Evolutionary conservation across 2,329 filamentous ascomycete species (phyloP).

Genomic region (Aspergillus candidus): DNA sequence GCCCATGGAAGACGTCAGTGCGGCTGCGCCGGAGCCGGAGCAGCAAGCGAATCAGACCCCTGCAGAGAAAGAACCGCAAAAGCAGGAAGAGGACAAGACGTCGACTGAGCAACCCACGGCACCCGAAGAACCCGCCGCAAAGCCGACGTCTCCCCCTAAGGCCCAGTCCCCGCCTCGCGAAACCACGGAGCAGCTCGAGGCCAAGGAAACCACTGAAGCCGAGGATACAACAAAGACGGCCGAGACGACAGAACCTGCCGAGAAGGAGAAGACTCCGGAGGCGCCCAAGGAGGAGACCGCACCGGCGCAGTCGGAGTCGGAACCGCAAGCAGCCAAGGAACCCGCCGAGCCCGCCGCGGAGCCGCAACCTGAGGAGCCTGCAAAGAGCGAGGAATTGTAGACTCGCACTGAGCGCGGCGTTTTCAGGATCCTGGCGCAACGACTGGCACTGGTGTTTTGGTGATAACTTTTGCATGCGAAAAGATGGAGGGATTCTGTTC

Average conservation of each 20-base stretch:
- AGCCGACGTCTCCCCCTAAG: conserved; percentile 14
- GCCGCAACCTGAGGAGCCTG: conserved; percentile 26
- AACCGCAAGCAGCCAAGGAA: conserved; percentile 18
- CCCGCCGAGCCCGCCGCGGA: conserved; percentile 7
- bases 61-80: conserved; percentile 12
- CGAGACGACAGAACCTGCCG: conserved; percentile 9
- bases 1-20: conserved; percentile 34
- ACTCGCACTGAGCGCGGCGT: conserved; percentile 14
- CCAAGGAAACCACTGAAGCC: conserved; percentile 5
- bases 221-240: conserved; percentile 13
- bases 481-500: conserved; percentile 7
- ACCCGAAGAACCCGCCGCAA: conserved; percentile 14
- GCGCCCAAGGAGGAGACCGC: conserved; percentile 12
- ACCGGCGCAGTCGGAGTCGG: conserved; percentile 6
- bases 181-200: conserved; percentile 3
- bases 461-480: conserved; percentile 12
- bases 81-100: conserved; percentile 20
- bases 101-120: conserved; percentile 16
- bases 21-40: conserved; percentile 15
- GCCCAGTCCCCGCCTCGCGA: conserved; percentile 19
- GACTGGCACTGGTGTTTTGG: conserved; percentile 34
- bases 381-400: conserved; percentile 28
- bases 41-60: conserved; percentile 12
- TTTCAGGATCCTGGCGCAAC: conserved; percentile 30
- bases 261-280: conserved; percentile 12